phyloP scores from a whole-genome alignment of 1,139 yeast species.

The Meyerozyma elateridarum region DNA sequence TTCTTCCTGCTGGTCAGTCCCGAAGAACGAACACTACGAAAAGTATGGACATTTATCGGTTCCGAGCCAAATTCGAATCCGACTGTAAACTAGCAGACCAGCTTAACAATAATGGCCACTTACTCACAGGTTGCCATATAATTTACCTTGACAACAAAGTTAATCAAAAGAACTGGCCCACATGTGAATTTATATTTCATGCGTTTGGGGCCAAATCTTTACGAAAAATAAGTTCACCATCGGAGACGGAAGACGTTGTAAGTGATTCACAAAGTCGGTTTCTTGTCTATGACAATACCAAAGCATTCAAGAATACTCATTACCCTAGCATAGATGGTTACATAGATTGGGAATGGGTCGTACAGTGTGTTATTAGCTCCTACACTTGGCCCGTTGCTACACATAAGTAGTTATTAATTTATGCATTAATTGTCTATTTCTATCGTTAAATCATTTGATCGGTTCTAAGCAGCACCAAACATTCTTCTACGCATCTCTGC shows the following conservation, averaged over 20 bases:
- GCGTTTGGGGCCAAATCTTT: conserved; percentile 41
- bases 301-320: conserved; percentile 3
- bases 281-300: conserved; percentile 12
- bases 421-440: too few relatives aligned
- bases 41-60: conserved; percentile 40
- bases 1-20: conserved; percentile 71
- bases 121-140: conserved; percentile 29
- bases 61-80: conserved; percentile 25
- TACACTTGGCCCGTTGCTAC: too few relatives aligned
- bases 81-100: conserved; percentile 29
- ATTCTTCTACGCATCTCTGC: conserved; percentile 18
- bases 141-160: conserved; percentile 22
- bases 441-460: too few relatives aligned
- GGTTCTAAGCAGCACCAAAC: too few relatives aligned
- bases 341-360: conserved; percentile 71
- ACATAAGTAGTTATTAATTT: too few relatives aligned
- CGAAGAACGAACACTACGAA: conserved; percentile 28
- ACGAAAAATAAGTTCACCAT: conserved; percentile 6
- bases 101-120: conserved; percentile 28
- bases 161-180: conserved; percentile 23
- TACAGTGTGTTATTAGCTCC: conserved; percentile 62
- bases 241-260: not conserved
- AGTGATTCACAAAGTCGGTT: conserved; percentile 1
- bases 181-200: conserved; percentile 42
- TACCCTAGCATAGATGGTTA: conserved; percentile 16